Percentiles rank a stretch among this genome's conserved stretches.
phyloP scores from a whole-genome alignment of 805 yeast genomes.

The Spathaspora sp. region DNA sequence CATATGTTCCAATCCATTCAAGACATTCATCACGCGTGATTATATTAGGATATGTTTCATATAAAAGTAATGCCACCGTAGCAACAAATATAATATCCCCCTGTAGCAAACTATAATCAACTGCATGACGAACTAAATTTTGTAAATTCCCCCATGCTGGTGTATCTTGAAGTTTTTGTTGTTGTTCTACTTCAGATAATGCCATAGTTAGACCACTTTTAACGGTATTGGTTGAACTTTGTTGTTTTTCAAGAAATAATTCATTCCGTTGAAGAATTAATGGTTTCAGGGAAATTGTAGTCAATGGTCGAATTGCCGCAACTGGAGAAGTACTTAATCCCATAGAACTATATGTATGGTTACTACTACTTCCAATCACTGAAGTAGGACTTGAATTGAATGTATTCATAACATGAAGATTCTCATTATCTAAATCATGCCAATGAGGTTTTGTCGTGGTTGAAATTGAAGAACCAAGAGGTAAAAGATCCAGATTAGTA shows the following conservation, averaged over 20 bases:
- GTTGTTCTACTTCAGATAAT: slow-evolving; percentile 7
- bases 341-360: neutral
- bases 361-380: neutral
- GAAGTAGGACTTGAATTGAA: slow-evolving; percentile 6
- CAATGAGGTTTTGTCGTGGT: neutral
- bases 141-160: slow-evolving; percentile 42
- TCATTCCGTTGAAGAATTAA: slow-evolving; percentile 1
- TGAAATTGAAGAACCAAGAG: too few species aligned
- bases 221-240: neutral
- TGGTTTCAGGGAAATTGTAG: slow-evolving; percentile 7
- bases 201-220: slow-evolving; percentile 3
- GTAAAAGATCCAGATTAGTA: neutral
- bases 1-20: slow-evolving; percentile 55
- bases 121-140: slow-evolving; percentile 45
- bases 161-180: slow-evolving; percentile 35
- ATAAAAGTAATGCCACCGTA: slow-evolving; percentile 53
- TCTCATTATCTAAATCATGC: slow-evolving; percentile 34
- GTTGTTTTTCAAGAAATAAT: neutral
- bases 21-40: slow-evolving; percentile 26
- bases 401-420: slow-evolving; percentile 18
- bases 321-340: slow-evolving; percentile 1
- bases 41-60: slow-evolving; percentile 24
- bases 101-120: slow-evolving; percentile 53
- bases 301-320: slow-evolving; percentile 12
- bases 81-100: slow-evolving; percentile 66